Percentiles rank a stretch among this genome's conserved stretches.
Conservation (phyloP, 1,284 basidiomycete genomes). For the Anthracocystis walkeri region DNA sequence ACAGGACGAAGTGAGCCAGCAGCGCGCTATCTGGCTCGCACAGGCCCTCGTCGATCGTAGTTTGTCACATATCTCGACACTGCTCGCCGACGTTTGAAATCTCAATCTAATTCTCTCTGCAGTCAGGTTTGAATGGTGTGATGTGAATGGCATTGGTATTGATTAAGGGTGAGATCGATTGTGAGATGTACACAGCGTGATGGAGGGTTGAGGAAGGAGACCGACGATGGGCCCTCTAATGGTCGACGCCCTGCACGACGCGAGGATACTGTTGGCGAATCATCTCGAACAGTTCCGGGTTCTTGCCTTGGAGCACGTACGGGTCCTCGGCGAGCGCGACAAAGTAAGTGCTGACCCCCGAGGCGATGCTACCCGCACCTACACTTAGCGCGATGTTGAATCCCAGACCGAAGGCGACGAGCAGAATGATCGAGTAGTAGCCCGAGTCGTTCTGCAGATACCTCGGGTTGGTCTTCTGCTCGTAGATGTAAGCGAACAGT, state of each 20-base stretch:
- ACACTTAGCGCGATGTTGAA: constrained; percentile 69
- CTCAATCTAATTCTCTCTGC: too few species aligned
- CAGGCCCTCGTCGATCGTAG: constrained; percentile 6
- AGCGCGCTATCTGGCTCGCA: not conserved
- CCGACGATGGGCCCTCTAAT: constrained; percentile 1
- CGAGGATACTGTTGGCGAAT: constrained; percentile 64
- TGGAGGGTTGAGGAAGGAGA: too few species aligned
- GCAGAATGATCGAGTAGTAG: constrained; percentile 57
- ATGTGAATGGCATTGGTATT: too few species aligned
- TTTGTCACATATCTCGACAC: not conserved
- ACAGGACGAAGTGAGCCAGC: not conserved
- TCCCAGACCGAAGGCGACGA: constrained; percentile 66
- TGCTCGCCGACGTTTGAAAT: not conserved
- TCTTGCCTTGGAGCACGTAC: constrained; percentile 52
- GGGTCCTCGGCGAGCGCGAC: constrained; percentile 66
- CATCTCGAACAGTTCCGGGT: constrained; percentile 58
- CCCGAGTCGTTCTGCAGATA: constrained; percentile 57
- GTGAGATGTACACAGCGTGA: too few species aligned
- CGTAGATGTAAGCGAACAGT: constrained; percentile 84
- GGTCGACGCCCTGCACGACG: constrained; percentile 68
- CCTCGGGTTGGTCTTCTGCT: constrained; percentile 70
- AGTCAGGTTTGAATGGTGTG: too few species aligned
- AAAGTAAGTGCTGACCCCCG: constrained; percentile 69
- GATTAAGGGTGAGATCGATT: too few species aligned
- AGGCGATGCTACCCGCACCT: constrained; percentile 65